Base-by-base conservation (phyloP, 1,139 yeast genomes). In the Hyphopichia wangnamkhiaoensis region DNA sequence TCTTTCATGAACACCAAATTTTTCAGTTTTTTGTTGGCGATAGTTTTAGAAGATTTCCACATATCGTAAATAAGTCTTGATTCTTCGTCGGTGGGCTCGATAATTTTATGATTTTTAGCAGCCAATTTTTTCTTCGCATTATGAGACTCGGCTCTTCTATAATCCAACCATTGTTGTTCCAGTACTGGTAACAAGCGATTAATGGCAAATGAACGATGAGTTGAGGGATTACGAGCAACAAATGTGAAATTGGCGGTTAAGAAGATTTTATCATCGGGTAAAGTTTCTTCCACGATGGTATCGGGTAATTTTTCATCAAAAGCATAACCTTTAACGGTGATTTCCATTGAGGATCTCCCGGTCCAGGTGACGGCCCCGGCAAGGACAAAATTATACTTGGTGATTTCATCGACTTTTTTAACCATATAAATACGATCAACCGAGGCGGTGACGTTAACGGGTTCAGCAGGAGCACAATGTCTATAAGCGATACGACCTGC, bases 331-430 rank as follows among this genome's bases (percentile, higher is more conserved):
- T 82, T 84, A 50, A 91, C 94, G 37, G 91, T 79, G 55, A 91
- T 90, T 65, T 91, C 97, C 97, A 91, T 91, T 1, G 96, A 88
- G 1, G 95, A 86, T 44, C 87, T 72, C 40, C 98, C 98, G 0
- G 96, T 89, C 90, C 96, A 91, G 12, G 95, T 84, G 29, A 89
- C 96, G 35, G 82, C 72, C 13, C 98, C 98, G 25, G 94, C 90
- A 46, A 91, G 68, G 20, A 88, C 75, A 53, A 91, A 84, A 60
- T 89, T 88, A 63, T 76, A 84, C 48, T 82, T 79, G 42, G 75
- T 72, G 46, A 90, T 81, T 52, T 84, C 89, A 54, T 89, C 96
- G 33, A 90, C 80, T 47, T 89, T 83, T 58, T 85, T 86, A 45
- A 89, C 80, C 82, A 91, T 84, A 60, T 87, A 87, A 50, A 91